Percentiles rank a stretch among this genome's conserved stretches.
Evolutionary conservation across 441 rosid species (phyloP).

Genomic region (Adansonia madagascariensis): DNA sequence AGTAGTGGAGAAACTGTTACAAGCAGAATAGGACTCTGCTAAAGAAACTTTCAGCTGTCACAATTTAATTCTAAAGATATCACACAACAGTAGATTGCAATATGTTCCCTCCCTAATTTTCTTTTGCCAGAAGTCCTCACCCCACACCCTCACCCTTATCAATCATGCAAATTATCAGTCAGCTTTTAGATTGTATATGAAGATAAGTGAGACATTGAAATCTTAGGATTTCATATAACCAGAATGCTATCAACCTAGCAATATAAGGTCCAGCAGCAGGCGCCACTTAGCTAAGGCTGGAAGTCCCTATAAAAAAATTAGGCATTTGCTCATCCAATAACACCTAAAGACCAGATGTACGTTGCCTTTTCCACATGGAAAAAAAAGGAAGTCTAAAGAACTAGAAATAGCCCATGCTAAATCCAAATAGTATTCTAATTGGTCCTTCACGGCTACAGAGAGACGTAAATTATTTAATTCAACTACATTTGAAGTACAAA

Average conservation of each 20-base stretch:
- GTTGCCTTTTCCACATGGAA: background rate
- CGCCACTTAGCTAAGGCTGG: background rate
- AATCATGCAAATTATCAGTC: no score
- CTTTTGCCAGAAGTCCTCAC: no score
- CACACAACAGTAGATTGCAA: no score
- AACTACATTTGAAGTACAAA: background rate
- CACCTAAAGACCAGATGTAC: background rate
- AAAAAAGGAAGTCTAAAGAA: background rate
- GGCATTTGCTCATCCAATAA: background rate
- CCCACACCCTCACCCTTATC: no score
- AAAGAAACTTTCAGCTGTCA: no score
- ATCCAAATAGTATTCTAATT: no score
- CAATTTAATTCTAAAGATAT: no score
- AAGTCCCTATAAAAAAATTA: background rate
- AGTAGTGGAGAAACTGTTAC: no score
- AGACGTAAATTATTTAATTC: conserved; percentile 6
- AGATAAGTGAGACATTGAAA: no score
- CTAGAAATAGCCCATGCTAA: background rate
- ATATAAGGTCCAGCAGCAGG: background rate
- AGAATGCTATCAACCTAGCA: background rate
- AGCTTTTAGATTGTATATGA: no score
- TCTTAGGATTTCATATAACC: background rate
- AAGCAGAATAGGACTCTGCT: no score
- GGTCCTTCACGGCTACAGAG: background rate
- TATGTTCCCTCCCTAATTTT: no score